Base-by-base conservation (phyloP, 495 filamentous ascomycete species). In the Lichina pygmaea region DNA sequence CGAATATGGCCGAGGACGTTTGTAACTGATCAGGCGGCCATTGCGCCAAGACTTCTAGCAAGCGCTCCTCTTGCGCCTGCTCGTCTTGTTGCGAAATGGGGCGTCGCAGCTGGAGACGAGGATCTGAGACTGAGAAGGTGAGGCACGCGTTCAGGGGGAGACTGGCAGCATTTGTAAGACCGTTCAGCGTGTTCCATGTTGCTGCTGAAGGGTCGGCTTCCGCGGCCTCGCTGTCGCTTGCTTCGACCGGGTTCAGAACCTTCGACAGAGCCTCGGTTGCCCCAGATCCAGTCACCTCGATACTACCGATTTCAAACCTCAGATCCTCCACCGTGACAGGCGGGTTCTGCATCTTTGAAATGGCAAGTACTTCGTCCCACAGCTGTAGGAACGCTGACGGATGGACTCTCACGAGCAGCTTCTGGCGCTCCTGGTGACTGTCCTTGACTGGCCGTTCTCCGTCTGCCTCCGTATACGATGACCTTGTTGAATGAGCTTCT, bases 261-360 rank as follows among this genome's bases (percentile, higher is more conserved):
- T 76, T 70, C 17, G 85, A 62, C 3, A 97, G 61, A 3, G 83
- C 67, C 57, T 94, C 84, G 3, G 79, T 85, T 7, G 83, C 79
- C 2, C 68, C 79, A 1, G 89, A 84, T 0, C 89, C 89, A 0
- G 71, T 77, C 45, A 94, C 62, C 50, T 93, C 80, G 44, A 95
- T 86, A 55, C 84, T 93, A 41, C 89, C 89, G 57, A 97, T 78
- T 52, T 95, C 86, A 53, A 83, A 95, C 3, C 89, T 72, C 11
- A 97, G 57, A 54, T 97, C 89, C 55, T 93, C 82, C n/a, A 93
- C 55, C 46, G 72, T 73, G 16, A 86, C 72, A 8, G 63, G 64
- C 6, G 82, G 81, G 33, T 69, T 73, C 54, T 85, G 77, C 42
- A 67, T 63, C 53, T 82, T 86, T 9, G 72, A 68, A 7, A 78